phyloP scores from a whole-genome alignment of 108 stramenopile species.

The Cylindrotheca fusiformis region DNA sequence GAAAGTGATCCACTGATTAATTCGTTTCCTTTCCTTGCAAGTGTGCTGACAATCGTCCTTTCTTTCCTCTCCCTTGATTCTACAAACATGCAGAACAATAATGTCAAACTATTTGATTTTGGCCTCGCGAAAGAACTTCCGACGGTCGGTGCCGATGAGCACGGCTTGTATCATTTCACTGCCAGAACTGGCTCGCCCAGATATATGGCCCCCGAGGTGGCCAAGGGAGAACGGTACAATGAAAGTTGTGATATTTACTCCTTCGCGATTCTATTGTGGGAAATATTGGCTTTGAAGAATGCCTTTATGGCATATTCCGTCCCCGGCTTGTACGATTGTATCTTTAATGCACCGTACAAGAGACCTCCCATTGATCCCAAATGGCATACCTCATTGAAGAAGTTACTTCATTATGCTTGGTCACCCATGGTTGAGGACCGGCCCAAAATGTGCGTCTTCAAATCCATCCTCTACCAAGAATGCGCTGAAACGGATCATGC shows the following conservation, averaged over 20 bases:
- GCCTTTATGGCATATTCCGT: slow-evolving; percentile 25
- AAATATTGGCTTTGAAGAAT: slow-evolving; percentile 46
- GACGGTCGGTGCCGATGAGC: background rate
- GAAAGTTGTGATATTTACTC: slow-evolving; percentile 69
- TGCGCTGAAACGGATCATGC: too few relatives aligned
- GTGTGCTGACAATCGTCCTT: background rate
- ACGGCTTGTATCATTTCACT: slow-evolving; percentile 32
- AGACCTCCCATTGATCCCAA: slow-evolving; percentile 24
- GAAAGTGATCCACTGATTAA: too few relatives aligned
- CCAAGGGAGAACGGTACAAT: slow-evolving; percentile 60
- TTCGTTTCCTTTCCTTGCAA: too few relatives aligned
- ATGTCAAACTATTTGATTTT: slow-evolving; percentile 49
- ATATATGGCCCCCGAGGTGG: slow-evolving; percentile 53
- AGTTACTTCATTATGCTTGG: background rate
- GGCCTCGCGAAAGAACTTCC: slow-evolving; percentile 30
- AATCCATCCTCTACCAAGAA: too few relatives aligned
- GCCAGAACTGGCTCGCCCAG: slow-evolving; percentile 40
- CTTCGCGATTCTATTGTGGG: slow-evolving; percentile 73
- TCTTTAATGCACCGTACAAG: slow-evolving; percentile 24
- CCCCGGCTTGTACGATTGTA: slow-evolving; percentile 2
- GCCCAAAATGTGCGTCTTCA: background rate
- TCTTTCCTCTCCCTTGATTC: background rate
- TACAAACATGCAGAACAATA: background rate
- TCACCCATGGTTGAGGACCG: background rate
- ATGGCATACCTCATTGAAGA: slow-evolving; percentile 10